Base-by-base conservation (phyloP, 2,329 filamentous ascomycete genomes). In the Ascochyta viciae-villosae region DNA sequence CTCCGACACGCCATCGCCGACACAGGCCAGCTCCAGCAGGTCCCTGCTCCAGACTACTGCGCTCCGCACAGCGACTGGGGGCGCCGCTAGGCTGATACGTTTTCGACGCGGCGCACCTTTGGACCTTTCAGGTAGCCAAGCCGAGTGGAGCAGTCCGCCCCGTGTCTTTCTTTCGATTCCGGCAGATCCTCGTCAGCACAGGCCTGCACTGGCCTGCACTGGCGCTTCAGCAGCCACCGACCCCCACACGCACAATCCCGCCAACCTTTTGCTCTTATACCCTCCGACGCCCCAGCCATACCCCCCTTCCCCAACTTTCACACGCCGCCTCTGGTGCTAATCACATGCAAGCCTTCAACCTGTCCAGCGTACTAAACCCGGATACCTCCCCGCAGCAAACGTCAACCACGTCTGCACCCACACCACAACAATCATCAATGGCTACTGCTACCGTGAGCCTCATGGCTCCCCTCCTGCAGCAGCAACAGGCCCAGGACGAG, bases 391-490 rank as follows among this genome's bases (percentile, higher is more conserved):
- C 56, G 24, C 58, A 65, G 43, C 34, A 45, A 39, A 40, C 44
- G 12, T 23, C 53, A 24, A 42, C 33, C 35, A 50, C 53, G 47
- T 52, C 50, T 54, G 44, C 52, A 39, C 31, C 55, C 44, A 53
- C 57, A 38, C 58, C 60, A 23, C 57, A 58, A 46, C 47, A 61
- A 19, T 37, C 61, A 16, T 38, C 61, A 19, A 78, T 77, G 76
- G 76, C 77, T 58, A 76, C 80, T 50, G 77, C 80, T 64, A 74
- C 78, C 52, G 78, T 81, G 63, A 77, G 78, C 69, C 76, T 79
- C 62, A 78, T 80, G 76, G 77, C 75, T 76, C 85, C 69, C 78
- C 87, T 74, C 80, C 87, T 79, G 81, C 87, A 71, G 84, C 89
- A 87, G 60, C 84, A 72, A 44, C 66, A 68, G 42, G 58, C 51